Evolutionary conservation across 768 basidiomycete genomes (phyloP).

Genomic region (Lepiota venenata): DNA sequence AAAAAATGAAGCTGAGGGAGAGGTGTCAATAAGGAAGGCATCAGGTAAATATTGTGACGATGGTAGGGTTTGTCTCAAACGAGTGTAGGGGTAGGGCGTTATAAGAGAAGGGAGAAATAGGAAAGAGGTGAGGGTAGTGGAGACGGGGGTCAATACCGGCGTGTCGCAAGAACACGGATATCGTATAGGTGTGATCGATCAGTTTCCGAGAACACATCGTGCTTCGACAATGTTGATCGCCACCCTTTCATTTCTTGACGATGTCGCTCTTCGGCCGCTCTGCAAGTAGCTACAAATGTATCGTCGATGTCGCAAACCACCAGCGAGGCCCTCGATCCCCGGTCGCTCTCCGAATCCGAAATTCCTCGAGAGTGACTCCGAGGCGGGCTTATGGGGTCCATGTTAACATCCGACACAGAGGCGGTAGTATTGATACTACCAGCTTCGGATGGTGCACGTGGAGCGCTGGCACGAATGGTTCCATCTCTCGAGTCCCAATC

Average conservation of each 20-base stretch:
- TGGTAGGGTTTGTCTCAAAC: conserved; percentile 15
- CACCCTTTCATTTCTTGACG: conserved; percentile 83
- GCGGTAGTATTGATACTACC: conserved; percentile 29
- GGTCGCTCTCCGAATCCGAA: conserved; percentile 76
- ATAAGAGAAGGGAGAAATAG: conserved; percentile 9
- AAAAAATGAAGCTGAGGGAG: neutral
- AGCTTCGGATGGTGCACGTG: conserved; percentile 27
- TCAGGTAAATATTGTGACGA: conserved; percentile 11
- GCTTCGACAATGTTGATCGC: conserved; percentile 39
- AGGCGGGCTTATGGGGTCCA: conserved; percentile 54
- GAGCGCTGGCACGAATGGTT: conserved; percentile 69
- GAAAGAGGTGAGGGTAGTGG: conserved; percentile 19
- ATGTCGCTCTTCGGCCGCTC: conserved; percentile 79
- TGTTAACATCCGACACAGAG: conserved; percentile 17
- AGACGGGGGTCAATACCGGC: conserved; percentile 56
- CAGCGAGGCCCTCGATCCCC: conserved; percentile 77
- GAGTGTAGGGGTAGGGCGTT: conserved; percentile 12
- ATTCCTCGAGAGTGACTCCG: conserved; percentile 60
- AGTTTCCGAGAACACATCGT: conserved; percentile 38
- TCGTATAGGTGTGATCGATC: conserved; percentile 73
- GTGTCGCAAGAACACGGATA: conserved; percentile 83
- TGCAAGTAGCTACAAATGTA: conserved; percentile 67
- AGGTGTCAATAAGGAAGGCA: conserved; percentile 6
- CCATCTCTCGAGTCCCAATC: conserved; percentile 72
- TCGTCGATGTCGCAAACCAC: conserved; percentile 72